Evolutionary conservation across 73 alveolate genomes (phyloP).

Genomic region (Effrenium voratum): DNA sequence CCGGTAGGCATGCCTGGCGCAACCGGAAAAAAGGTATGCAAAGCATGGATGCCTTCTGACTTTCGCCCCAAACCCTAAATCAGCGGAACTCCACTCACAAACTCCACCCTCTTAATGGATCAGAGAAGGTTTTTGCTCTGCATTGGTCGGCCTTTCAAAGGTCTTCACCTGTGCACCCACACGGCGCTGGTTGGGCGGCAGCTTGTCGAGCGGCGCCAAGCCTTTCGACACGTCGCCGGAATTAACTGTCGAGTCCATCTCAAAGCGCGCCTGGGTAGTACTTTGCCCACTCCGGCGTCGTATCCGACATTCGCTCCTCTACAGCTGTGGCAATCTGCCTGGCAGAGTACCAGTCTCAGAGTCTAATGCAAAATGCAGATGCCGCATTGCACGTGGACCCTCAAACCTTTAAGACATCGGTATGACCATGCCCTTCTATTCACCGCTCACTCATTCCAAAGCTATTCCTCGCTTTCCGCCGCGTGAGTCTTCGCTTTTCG

Average conservation of each 20-base stretch:
- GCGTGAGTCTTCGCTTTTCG: not conserved
- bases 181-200: conserved; percentile 44
- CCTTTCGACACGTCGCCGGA: conserved; percentile 26
- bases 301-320: conserved; percentile 63
- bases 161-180: conserved; percentile 56
- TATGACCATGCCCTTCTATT: too few species aligned
- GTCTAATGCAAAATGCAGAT: too few species aligned
- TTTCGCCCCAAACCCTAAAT: not conserved
- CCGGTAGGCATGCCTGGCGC: conserved; percentile 70
- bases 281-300: conserved; percentile 81
- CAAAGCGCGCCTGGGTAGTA: conserved; percentile 80
- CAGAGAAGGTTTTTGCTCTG: too few species aligned
- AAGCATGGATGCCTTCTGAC: not conserved
- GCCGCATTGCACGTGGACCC: too few species aligned
- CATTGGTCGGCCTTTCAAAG: conserved; percentile 42
- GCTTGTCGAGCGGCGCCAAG: conserved; percentile 55
- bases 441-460: too few species aligned
- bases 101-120: not conserved
- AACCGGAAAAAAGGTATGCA: too few species aligned
- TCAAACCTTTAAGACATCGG: too few species aligned
- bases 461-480: too few species aligned
- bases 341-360: not conserved
- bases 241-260: too few species aligned
- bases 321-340: conserved; percentile 76
- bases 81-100: not conserved